Base-by-base conservation (phyloP, 2,329 filamentous ascomycete genomes). In the Apiospora rasikravindrae region DNA sequence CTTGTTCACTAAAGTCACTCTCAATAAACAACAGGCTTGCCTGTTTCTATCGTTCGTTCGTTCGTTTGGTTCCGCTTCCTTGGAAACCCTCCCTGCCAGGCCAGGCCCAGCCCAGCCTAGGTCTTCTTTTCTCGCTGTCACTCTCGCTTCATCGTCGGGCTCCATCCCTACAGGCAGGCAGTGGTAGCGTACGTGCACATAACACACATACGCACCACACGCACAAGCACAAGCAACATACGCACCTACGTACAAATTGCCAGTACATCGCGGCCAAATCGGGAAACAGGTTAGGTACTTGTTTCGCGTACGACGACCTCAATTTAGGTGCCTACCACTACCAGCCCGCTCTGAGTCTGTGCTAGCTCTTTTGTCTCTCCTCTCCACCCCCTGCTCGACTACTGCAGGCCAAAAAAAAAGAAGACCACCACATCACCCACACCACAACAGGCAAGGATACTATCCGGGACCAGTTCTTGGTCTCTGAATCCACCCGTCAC, bases 401-500 rank as follows among this genome's bases (percentile, higher is more conserved):
- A 69, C 67, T 69, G 67, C 67, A 69, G 44, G 67, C 67, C 44
- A 69, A 69, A 49, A 16, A 26, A 71, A 70, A 57, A 67, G 49
- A 49, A 61, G 44, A 73, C 29, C 61, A 53, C 45, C 45, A 44
- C 69, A 57, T 64, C 42, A 69, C 67, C 45, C 61, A 69, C 67
- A 49, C 67, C 67, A 47, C 42, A 45, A 69, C 67, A 49, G 44
- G 42, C 26, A 47, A 49, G 44, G 67, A 45, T 49, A 47, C 67
- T 69, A 33, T 37, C 42, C 24, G 44, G 44, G 44, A 47, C 26
- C 67, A 45, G 26, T 69, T 33, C 42, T 49, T 49, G 67, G 47
- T 49, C 67, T 24, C 26, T 69, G 67, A 71, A 53, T 45, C 67
- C 70, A 73, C 72, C 72, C 70, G 70, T 71, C 71, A 72, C 74